These are phyloP conservation scores for Mallotus repandus DNA, from an alignment of 441 rosid genomes.

Conservation along the genomic window DNA sequence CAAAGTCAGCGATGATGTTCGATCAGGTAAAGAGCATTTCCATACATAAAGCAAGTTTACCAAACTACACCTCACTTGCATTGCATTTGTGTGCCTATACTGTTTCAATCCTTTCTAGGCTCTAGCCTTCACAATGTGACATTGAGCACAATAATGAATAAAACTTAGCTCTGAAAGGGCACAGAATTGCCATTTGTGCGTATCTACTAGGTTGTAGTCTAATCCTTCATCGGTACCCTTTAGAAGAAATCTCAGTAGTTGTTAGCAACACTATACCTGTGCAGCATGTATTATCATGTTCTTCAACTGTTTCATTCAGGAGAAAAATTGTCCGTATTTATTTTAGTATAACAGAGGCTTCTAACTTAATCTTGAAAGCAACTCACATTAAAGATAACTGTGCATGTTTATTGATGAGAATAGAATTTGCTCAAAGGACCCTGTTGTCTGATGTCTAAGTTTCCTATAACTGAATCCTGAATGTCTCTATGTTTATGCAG, in stretches of 20 bases:
- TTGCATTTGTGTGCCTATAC: no score
- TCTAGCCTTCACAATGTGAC: background rate
- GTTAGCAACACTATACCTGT: background rate
- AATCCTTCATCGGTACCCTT: background rate
- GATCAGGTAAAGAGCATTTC: constrained; percentile 63
- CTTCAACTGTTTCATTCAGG: background rate
- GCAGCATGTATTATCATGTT: background rate
- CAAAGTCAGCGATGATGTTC: constrained; percentile 79
- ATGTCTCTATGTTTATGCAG: constrained; percentile 30
- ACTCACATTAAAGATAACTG: no score
- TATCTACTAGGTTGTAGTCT: background rate
- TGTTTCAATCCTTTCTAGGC: background rate
- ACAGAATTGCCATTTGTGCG: no score
- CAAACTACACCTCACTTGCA: background rate
- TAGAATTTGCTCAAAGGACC: background rate
- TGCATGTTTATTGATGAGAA: background rate
- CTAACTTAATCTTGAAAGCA: background rate
- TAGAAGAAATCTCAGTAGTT: background rate
- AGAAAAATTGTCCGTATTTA: background rate
- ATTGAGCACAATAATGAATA: background rate
- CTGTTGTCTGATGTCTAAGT: background rate
- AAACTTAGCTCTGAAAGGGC: no score
- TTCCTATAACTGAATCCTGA: background rate
- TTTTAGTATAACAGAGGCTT: background rate
- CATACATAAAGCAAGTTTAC: background rate